phyloP scores from a whole-genome alignment of 768 basidiomycete species.

The Podaxis carcinomalis region DNA sequence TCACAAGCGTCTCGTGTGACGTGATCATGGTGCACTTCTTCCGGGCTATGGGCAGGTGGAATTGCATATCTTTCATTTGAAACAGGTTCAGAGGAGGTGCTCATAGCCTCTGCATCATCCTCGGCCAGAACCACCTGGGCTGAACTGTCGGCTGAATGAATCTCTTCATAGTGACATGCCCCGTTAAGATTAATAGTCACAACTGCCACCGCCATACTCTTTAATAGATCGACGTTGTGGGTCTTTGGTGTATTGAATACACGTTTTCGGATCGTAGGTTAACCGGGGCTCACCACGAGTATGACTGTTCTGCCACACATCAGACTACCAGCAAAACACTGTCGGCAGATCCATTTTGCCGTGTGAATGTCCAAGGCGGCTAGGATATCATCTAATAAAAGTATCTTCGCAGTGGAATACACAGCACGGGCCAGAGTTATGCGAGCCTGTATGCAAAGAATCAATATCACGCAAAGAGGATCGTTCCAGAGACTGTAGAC shows the following conservation, averaged over 20 bases:
- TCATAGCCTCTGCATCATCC: not conserved
- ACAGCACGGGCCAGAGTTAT: slow-evolving; percentile 41
- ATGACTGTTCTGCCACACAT: not conserved
- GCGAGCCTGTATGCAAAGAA: slow-evolving; percentile 32
- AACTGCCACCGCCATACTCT: not conserved
- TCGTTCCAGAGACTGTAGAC: not conserved
- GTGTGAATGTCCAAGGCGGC: slow-evolving; percentile 49
- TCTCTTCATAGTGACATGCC: not conserved
- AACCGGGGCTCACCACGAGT: not conserved
- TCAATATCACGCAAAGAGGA: not conserved
- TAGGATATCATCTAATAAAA: slow-evolving; percentile 72
- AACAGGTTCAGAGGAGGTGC: not conserved
- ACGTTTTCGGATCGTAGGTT: not conserved
- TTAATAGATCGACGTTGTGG: not conserved
- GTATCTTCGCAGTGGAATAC: slow-evolving; percentile 49
- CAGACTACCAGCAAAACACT: not conserved
- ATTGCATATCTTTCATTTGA: not conserved
- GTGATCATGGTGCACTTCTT: not conserved
- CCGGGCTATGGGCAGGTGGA: not conserved
- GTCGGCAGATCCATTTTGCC: slow-evolving; percentile 17
- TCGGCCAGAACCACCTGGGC: not conserved
- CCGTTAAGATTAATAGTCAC: not conserved
- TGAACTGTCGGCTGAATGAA: not conserved
- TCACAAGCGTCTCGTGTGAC: not conserved
- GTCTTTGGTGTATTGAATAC: not conserved